These are phyloP conservation scores for Lasiodiplodia theobromae DNA, from an alignment of 2,329 filamentous ascomycete species.

Conservation along the genomic window DNA sequence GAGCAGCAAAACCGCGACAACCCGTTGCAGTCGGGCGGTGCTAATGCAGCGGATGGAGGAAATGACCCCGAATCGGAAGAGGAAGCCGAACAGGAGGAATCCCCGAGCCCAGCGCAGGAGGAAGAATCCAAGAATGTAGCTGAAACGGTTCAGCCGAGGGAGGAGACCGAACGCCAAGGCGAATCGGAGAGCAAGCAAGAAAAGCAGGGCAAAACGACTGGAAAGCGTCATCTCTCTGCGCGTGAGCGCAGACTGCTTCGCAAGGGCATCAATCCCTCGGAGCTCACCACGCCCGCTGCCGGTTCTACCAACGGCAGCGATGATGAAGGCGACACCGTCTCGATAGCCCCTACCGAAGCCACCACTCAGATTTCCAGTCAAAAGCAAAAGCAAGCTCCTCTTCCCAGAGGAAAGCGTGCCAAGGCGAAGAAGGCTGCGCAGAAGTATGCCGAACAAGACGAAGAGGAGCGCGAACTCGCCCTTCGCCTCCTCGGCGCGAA, in stretches of 20 bases:
- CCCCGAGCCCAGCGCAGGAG: not conserved
- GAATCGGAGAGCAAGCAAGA: constrained; percentile 38
- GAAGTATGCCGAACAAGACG: constrained; percentile 94
- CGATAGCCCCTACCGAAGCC: constrained; percentile 38
- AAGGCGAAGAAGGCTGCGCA: constrained; percentile 87
- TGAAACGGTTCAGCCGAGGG: constrained; percentile 28
- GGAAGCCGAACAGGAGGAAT: constrained; percentile 12
- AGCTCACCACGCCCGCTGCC: constrained; percentile 34
- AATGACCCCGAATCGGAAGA: constrained; percentile 14
- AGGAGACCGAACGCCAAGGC: constrained; percentile 31
- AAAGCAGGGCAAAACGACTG: constrained; percentile 34
- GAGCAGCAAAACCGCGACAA: constrained; percentile 44
- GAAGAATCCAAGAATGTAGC: constrained; percentile 41
- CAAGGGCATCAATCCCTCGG: constrained; percentile 38
- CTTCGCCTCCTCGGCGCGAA: constrained; percentile 85
- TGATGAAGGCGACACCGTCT: constrained; percentile 40
- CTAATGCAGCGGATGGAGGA: constrained; percentile 18
- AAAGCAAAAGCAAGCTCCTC: constrained; percentile 35
- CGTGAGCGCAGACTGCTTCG: constrained; percentile 47
- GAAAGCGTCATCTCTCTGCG: constrained; percentile 47
- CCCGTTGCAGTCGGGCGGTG: constrained; percentile 46
- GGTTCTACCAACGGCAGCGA: constrained; percentile 28
- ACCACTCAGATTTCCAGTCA: constrained; percentile 27
- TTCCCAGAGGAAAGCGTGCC: constrained; percentile 73
- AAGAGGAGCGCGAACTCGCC: constrained; percentile 85